These are phyloP conservation scores for Tilletiaria anomala DNA, from an alignment of 1,284 basidiomycete species.

Conservation along the genomic window DNA sequence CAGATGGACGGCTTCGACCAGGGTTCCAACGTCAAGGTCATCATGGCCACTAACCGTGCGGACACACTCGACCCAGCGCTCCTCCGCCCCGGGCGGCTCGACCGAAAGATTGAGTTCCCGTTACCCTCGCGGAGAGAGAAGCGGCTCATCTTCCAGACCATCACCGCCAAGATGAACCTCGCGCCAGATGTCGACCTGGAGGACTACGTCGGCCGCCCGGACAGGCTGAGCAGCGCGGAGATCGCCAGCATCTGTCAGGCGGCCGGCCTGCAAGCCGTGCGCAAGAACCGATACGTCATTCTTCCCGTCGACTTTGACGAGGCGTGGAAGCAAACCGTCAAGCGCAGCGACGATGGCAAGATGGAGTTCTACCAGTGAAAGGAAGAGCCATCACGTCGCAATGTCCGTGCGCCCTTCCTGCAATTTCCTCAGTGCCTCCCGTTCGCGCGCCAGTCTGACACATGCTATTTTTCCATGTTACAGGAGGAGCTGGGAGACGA, in stretches of 20 bases:
- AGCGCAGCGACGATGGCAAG: constrained; percentile 34
- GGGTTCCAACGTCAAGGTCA: constrained; percentile 82
- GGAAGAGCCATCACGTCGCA: no score
- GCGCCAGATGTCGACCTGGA: constrained; percentile 95
- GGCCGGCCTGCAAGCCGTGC: constrained; percentile 91
- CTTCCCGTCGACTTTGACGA: background rate
- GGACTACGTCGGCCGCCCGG: constrained; percentile 93
- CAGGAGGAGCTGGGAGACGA: no score
- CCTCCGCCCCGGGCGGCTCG: constrained; percentile 88
- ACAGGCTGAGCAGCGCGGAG: constrained; percentile 86
- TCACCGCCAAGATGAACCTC: constrained; percentile 93
- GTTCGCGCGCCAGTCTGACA: no score
- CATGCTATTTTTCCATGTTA: no score
- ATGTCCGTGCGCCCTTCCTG: no score
- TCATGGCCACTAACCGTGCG: constrained; percentile 40
- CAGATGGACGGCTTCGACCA: constrained; percentile 99
- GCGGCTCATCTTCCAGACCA: constrained; percentile 95
- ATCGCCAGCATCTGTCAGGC: constrained; percentile 93
- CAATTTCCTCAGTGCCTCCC: no score
- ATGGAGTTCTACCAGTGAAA: constrained; percentile 36
- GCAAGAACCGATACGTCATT: constrained; percentile 76
- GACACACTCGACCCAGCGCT: constrained; percentile 61
- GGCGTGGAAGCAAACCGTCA: constrained; percentile 37
- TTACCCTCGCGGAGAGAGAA: constrained; percentile 85
- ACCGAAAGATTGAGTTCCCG: constrained; percentile 98